Evolutionary conservation across 371 early-diverging fungal species (phyloP).

Genomic region (Saksenaea oblongispora): DNA sequence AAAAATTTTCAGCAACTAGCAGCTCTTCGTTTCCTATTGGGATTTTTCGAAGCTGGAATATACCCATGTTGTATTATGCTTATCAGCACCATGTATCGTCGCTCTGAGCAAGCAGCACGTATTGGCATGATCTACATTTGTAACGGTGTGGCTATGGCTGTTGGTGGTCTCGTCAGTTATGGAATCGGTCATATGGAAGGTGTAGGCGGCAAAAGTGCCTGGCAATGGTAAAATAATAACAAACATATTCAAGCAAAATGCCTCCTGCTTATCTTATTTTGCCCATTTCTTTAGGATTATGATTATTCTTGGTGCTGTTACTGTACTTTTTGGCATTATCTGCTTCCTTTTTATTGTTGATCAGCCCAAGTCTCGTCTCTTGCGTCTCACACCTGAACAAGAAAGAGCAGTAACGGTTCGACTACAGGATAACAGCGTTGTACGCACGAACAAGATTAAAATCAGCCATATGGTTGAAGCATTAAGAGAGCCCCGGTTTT

Average conservation of each 20-base stretch:
- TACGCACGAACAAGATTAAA: constrained; percentile 27
- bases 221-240: constrained; percentile 46
- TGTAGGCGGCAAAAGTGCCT: constrained; percentile 32
- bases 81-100: constrained; percentile 29
- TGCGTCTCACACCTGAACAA: constrained; percentile 21
- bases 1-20: constrained; percentile 29
- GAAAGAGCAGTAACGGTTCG: constrained; percentile 24
- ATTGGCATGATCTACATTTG: constrained; percentile 21
- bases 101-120: constrained; percentile 27
- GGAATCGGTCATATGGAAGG: constrained; percentile 52
- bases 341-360: constrained; percentile 24
- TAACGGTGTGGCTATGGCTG: constrained; percentile 37
- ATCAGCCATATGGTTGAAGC: constrained; percentile 32
- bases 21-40: constrained; percentile 28
- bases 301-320: constrained; percentile 17
- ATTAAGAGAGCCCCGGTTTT: constrained; percentile 27
- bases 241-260: not conserved
- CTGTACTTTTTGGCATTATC: constrained; percentile 17
- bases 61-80: constrained; percentile 32
- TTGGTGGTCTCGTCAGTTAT: constrained; percentile 62
- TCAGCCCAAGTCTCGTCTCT: constrained; percentile 19
- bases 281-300: constrained; percentile 17
- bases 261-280: constrained; percentile 5
- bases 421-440: constrained; percentile 31
- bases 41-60: constrained; percentile 36